Base-by-base conservation (phyloP, 1,284 basidiomycete genomes). In the Psilocybe mexicana region DNA sequence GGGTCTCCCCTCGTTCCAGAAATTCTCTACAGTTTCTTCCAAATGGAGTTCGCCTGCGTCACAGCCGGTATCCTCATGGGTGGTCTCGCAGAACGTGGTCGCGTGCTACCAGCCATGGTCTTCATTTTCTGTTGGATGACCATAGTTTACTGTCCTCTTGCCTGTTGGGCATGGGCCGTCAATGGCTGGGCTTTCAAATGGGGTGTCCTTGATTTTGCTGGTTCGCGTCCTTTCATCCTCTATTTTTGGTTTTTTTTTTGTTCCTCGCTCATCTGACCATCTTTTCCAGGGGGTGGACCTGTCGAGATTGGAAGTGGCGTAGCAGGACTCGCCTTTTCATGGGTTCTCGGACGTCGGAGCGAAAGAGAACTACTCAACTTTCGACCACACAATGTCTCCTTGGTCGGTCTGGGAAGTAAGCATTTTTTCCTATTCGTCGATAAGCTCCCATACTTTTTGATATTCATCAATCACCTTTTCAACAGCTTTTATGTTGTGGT, bases 271-370 rank as follows among this genome's bases (percentile, higher is more conserved):
- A 55, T 35, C 30, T 18, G 52, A 25, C 46, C 58, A 53, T 62
- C 64, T 65, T 72, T 60, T 71, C 4, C 77, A 80, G 93, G 94
- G 50, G 94, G 94, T 44, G 93, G 93, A 6, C 95, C 95, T 33
- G 93, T 97, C 66, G 94, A 98, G 74, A 94, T 97, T 64, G 90
- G 90, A 50, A 94, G 92, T 57, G 95, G 95, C 47, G 85, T 93
- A 46, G 88, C 86, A 30, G 93, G 93, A 43, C 80, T 96, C 47
- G 93, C 93, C 0, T 94, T 90, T 74, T 90, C 94, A n/a, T 93
- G 87, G 90, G 84, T 88, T 26, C 79, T 92, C 54, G 89, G 89
- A 24, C 82, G 83, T 30, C 79, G 90, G 52, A 84, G 86, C 70
- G 89, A 95, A 60, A 88, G 88, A 44, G 90, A 96, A 68, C 78